Percentiles rank a stretch among this genome's conserved stretches.
Evolutionary conservation across 345 rosid species (phyloP).

Genomic region (Mallotus nudiflorus): DNA sequence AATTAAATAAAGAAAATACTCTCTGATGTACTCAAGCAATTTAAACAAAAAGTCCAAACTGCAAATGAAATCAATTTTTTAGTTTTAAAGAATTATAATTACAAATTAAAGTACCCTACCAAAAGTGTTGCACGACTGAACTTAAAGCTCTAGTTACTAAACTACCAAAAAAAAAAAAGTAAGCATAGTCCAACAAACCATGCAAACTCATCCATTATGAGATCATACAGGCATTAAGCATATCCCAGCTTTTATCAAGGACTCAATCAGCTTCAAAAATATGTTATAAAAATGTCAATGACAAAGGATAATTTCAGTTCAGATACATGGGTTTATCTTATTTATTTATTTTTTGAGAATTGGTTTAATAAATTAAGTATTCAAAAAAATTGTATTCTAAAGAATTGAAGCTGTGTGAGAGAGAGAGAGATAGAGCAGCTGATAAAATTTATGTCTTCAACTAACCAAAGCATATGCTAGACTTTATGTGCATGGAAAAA

Average conservation of each 20-base stretch:
- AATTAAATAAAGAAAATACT: constrained; percentile 5
- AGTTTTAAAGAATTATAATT: neutral
- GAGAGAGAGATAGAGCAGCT: neutral
- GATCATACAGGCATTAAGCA: neutral
- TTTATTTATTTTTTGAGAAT: too few relatives aligned
- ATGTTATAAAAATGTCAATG: neutral
- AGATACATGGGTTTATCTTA: neutral
- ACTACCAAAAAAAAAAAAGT: neutral
- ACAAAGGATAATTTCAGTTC: neutral
- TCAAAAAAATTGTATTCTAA: too few relatives aligned
- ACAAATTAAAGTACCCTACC: neutral
- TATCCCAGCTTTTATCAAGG: neutral
- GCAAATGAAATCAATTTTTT: neutral
- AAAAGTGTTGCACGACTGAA: neutral
- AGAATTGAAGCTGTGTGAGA: too few relatives aligned
- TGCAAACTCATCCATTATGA: neutral
- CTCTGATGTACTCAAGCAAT: neutral
- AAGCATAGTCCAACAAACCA: neutral
- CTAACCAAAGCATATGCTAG: too few relatives aligned
- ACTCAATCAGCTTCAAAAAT: neutral
- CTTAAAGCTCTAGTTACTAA: neutral
- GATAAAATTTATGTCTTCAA: too few relatives aligned
- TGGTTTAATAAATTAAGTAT: too few relatives aligned
- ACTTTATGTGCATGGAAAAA: too few relatives aligned
- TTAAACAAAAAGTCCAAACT: neutral